Percentiles rank a stretch among this genome's conserved stretches.
Evolutionary conservation across 2,329 filamentous ascomycete species (phyloP).

Genomic region (Cercospora zeina): DNA sequence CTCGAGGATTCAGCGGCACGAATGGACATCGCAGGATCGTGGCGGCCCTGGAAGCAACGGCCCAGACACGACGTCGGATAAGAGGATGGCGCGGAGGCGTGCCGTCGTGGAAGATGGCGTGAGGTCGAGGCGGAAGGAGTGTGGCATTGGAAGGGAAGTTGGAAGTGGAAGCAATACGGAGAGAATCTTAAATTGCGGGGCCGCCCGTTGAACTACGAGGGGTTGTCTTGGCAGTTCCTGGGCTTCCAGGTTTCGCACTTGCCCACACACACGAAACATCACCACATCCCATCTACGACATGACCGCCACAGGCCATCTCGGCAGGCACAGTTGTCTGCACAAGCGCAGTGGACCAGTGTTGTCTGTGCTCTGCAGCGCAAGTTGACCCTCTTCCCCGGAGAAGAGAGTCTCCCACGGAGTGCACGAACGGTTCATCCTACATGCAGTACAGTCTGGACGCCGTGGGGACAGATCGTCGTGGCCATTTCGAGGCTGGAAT

Average conservation of each 20-base stretch:
- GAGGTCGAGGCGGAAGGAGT: neutral
- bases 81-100: neutral
- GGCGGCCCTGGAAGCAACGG: constrained; percentile 15
- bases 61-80: constrained; percentile 6
- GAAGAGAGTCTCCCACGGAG: neutral
- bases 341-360: neutral
- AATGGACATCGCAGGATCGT: constrained; percentile 19
- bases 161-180: neutral
- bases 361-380: constrained; percentile 2
- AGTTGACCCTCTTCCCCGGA: neutral
- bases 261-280: neutral
- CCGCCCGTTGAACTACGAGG: neutral
- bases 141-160: neutral
- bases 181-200: neutral
- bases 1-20: constrained; percentile 21
- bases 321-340: neutral
- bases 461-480: neutral
- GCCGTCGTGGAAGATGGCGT: neutral
- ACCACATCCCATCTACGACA: neutral
- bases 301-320: neutral
- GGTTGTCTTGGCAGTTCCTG: neutral
- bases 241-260: neutral
- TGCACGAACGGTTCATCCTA: neutral
- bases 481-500: neutral
- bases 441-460: neutral